phyloP scores from a whole-genome alignment of 2,329 filamentous ascomycete genomes.

The Cladophialophora immunda region DNA sequence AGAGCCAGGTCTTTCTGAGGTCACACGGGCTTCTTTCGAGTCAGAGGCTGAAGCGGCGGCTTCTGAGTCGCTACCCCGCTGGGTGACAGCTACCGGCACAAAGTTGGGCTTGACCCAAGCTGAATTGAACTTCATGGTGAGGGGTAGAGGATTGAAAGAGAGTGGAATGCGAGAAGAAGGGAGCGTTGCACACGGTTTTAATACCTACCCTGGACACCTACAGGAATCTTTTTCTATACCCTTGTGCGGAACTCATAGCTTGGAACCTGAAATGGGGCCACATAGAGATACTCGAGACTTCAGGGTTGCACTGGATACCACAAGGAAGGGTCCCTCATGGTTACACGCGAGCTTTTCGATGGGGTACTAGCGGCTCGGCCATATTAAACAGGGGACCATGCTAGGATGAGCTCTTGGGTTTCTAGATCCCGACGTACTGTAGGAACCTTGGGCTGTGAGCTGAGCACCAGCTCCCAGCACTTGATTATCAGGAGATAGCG shows the following conservation, averaged over 20 bases:
- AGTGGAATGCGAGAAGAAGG: background rate
- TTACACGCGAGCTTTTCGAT: background rate
- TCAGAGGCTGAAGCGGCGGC: slow-evolving; percentile 1
- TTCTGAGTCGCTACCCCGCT: slow-evolving; percentile 6
- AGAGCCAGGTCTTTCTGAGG: background rate
- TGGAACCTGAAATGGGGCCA: background rate
- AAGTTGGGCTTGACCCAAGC: slow-evolving; percentile 12
- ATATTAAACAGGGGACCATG: background rate
- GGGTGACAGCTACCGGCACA: slow-evolving; percentile 8
- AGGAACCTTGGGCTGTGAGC: too few relatives aligned
- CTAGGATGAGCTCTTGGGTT: background rate
- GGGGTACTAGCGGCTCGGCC: background rate
- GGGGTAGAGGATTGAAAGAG: background rate
- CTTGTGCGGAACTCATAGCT: background rate
- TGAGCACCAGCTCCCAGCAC: background rate
- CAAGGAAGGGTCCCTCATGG: background rate
- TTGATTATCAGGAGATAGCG: background rate
- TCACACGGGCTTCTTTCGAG: background rate
- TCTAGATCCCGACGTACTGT: background rate
- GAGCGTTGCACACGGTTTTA: background rate
- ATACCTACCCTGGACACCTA: background rate
- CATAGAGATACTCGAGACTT: background rate
- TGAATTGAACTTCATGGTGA: slow-evolving; percentile 15
- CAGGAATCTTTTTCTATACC: background rate
- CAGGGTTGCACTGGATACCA: background rate